Base-by-base conservation (phyloP, 305 asterid genomes). In the Rubia balearica region DNA sequence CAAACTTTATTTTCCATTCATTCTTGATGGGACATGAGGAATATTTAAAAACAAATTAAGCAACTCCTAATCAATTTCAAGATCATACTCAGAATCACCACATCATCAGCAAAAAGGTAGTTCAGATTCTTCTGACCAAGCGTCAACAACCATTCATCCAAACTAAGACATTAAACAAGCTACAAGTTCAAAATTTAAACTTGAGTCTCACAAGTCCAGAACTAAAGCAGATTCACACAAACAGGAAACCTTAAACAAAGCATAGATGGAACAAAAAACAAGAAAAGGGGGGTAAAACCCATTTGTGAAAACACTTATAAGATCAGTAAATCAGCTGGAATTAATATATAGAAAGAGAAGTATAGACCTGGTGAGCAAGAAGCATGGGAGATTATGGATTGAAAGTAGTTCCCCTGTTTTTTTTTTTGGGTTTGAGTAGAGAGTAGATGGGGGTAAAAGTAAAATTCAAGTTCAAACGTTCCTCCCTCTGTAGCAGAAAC, bases 1-100 rank as follows among this genome's bases (percentile, higher is more conserved):
- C 40, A 61, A 74, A 42, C 60, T 55, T 62, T 30, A 43, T 59
- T 59, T n/a, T 63, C 56, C 59, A 48, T 53, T 76, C 57, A 60
- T 36, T 21, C 66, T 59, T 43, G 61, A 9, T 9, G 12, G 27
- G 48, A 5, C 16, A 0, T 2, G 6, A 16, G 14, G 38, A 63
- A 27, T 36, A 42, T 5, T 14, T 16, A 49, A 19, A 49, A 49
- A 49, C 56, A 49, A 19, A 3, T 30, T 3, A 30, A 30, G n/a
- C n/a, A n/a, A n/a, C 55, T 48, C 55, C 55, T n/a, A 16, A 49
- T 49, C 56, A 49, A 49, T 49, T 16, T 16, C 56, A 14, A 49
- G 56, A 49, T 49, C 56, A 49, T 16, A 49, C 4, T 13, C 56
- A 49, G 56, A 49, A 49, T 49, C 56, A 49, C 56, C 56, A 49